phyloP scores from a whole-genome alignment of 352 stramenopile genomes.

The Phytophthora pseudosyringae region DNA sequence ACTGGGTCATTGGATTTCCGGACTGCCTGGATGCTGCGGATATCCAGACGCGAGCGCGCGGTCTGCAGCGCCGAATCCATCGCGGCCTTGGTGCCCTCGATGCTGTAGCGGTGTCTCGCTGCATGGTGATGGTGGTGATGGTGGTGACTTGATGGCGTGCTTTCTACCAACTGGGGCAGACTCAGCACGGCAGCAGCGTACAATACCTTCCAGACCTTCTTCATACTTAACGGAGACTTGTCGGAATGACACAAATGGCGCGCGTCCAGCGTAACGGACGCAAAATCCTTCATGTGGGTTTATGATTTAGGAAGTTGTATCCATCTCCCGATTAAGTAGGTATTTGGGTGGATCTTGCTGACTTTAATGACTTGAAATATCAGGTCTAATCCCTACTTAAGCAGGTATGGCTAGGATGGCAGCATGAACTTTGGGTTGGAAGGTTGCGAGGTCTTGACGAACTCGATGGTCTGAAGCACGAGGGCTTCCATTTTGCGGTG shows the following conservation, averaged over 20 bases:
- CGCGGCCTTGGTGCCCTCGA: slow-evolving; percentile 39
- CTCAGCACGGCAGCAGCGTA: slow-evolving; percentile 6
- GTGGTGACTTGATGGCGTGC: slow-evolving; percentile 1
- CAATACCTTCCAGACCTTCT: slow-evolving; percentile 12
- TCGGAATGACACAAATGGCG: slow-evolving; percentile 23
- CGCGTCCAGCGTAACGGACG: slow-evolving; percentile 17
- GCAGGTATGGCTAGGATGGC: slow-evolving; percentile 2
- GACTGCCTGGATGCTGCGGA: slow-evolving; percentile 41
- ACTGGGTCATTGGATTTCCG: slow-evolving; percentile 12
- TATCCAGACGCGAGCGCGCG: slow-evolving; percentile 29
- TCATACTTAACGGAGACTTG: slow-evolving; percentile 19
- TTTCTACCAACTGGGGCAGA: slow-evolving; percentile 4
- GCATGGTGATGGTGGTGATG: slow-evolving; percentile 29
- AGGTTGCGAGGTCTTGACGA: slow-evolving; percentile 51
- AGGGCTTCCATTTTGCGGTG: slow-evolving; percentile 67
- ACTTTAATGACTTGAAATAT: no score
- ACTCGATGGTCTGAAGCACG: slow-evolving; percentile 64
- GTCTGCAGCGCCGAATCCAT: slow-evolving; percentile 38
- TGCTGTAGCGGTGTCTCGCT: slow-evolving; percentile 35
- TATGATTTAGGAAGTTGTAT: slow-evolving; percentile 20
- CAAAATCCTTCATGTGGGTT: slow-evolving; percentile 17
- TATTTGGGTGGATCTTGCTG: no score
- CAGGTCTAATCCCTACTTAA: not conserved
- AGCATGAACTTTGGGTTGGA: slow-evolving; percentile 48
- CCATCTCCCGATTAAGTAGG: not conserved